These are phyloP conservation scores for Aspergillus fijiensis DNA, from an alignment of 2,329 filamentous ascomycete species.

Conservation along the genomic window DNA sequence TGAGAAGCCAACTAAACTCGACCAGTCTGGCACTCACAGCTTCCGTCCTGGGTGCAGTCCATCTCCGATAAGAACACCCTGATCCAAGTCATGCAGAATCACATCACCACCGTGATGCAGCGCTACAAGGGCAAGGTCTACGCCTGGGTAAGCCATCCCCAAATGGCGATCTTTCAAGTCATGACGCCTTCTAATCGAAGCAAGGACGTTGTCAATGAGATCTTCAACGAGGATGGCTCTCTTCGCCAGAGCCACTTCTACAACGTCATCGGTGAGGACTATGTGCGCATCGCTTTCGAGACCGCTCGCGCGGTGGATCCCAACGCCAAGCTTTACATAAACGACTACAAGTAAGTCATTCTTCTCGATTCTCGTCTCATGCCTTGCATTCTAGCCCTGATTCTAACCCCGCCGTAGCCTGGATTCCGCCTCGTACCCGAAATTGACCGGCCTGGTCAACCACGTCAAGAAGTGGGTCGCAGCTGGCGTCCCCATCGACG, in stretches of 20 bases:
- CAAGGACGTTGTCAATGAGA: slow-evolving; percentile 35
- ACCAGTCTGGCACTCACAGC: slow-evolving; percentile 40
- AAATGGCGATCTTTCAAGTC: too few relatives aligned
- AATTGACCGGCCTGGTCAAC: slow-evolving; percentile 56
- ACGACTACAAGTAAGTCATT: slow-evolving; percentile 56
- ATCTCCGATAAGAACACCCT: slow-evolving; percentile 53
- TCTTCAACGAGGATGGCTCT: slow-evolving; percentile 54
- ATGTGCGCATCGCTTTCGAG: slow-evolving; percentile 68
- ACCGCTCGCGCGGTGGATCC: slow-evolving; percentile 68
- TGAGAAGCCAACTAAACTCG: not conserved
- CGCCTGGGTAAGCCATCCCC: slow-evolving; percentile 30
- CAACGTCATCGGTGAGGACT: slow-evolving; percentile 67
- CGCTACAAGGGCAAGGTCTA: slow-evolving; percentile 39
- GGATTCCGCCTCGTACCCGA: slow-evolving; percentile 59
- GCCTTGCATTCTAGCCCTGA: too few relatives aligned
- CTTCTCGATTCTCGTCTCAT: too few relatives aligned
- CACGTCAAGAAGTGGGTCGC: slow-evolving; percentile 65
- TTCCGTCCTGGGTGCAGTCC: slow-evolving; percentile 45
- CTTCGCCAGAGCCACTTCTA: slow-evolving; percentile 65
- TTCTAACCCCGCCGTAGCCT: slow-evolving; percentile 51
- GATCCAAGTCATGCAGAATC: slow-evolving; percentile 52
- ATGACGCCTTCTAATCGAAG: not conserved
- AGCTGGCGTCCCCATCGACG: slow-evolving; percentile 64
- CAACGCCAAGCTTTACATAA: slow-evolving; percentile 70
- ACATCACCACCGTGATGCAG: slow-evolving; percentile 36